Evolutionary conservation across 192 early-diverging fungal genomes (phyloP), one percentile per base, ranked within the genome.

Genomic region (Coemansia javaensis): DNA sequence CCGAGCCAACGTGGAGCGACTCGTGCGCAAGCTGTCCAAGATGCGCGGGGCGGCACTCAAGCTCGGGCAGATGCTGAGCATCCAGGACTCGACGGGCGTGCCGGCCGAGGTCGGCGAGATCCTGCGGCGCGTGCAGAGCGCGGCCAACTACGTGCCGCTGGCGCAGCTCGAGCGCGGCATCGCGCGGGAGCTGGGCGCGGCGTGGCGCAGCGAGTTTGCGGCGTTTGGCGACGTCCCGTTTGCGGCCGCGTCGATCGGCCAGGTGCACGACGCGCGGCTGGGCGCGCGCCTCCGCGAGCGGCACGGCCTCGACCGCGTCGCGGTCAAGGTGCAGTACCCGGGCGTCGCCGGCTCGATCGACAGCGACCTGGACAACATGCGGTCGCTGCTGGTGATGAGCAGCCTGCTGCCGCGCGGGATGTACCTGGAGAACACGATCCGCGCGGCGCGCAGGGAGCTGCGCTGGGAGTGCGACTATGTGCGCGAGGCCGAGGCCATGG

Each of bases 11-110:
- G 78, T 96, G 27, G 89, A 99, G 51, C 81, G 86, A 4, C 69
- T 99, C 11, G 92, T 95, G 6, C 77, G 64, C 32, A 88, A 89
- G 45, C 77, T 99, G 14, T 85, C 90, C 0, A 77, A 77, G 28
- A 97, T 99, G 93, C 84, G 96, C 30, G 96, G 96, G 1, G 96
- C 96, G 0, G 96, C 96, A 5, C 68, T 98, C 13, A 98, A 98
- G 55, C 79, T 98, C 28, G 96, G 93, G 5, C 96, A 98, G 63
- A 97, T 98, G 92, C 59, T 98, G 2, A 90, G 87, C 56, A 98
- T 98, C 53, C 96, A 98, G 75, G 83, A 85, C 36, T 81, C 83
- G 22, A 77, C 77, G 32, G 79, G 82, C 66, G 47, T 96, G 18
- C 84, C 95, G 2, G 74, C 76, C 23, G 89, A 95, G 53, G 55